Evolutionary conservation across 2,329 filamentous ascomycete genomes (phyloP), one percentile per base, ranked within the genome.

Genomic region (Botrytis elliptica): DNA sequence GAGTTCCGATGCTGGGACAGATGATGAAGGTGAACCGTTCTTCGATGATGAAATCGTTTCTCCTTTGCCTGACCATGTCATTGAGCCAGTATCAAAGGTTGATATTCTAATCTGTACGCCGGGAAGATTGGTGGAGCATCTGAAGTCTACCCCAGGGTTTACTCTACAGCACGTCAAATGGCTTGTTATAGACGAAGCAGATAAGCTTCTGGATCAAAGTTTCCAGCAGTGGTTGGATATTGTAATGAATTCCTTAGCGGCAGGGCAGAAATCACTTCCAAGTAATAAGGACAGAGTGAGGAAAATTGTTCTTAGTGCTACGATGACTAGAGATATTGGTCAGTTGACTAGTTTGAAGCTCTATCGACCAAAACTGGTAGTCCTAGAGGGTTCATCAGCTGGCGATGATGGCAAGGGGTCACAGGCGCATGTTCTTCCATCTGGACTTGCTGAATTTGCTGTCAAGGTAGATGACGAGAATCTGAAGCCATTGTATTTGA

Each of bases 151-250:
- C 0, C 89, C 89, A 4, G 94, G 94, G 0, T 98, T 98, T 81
- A 89, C 87, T 0, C 85, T 98, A 36, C 88, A 92, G 73, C 87
- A 92, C 80, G 85, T 98, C 7, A 89, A 93, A 75, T 98, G 95
- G 94, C 86, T 98, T 0, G 89, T 98, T 4, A 92, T 98, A 64
- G 95, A 98, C 79, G 95, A 98, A 83, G 96, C 95, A 18, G 95
- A 98, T 82, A 94, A 96, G 80, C 85, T 98, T 20, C 87, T 98
- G 9, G 92, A 95, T 62, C 93, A 98, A 81, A 95, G 92, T 79
- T 98, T 96, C 82, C 95, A 98, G 81, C 92, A 95, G 79, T 98
- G 95, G 95, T 85, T 97, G 4, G 89, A 90, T 59, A 84, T 91
- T 0, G 88, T 96, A 10, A 91, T 93, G 80, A 88, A 90, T 84